Evolutionary conservation across 2,329 filamentous ascomycete genomes (phyloP), one percentile per base, ranked within the genome.

Genomic region (Colletotrichum graminicola): DNA sequence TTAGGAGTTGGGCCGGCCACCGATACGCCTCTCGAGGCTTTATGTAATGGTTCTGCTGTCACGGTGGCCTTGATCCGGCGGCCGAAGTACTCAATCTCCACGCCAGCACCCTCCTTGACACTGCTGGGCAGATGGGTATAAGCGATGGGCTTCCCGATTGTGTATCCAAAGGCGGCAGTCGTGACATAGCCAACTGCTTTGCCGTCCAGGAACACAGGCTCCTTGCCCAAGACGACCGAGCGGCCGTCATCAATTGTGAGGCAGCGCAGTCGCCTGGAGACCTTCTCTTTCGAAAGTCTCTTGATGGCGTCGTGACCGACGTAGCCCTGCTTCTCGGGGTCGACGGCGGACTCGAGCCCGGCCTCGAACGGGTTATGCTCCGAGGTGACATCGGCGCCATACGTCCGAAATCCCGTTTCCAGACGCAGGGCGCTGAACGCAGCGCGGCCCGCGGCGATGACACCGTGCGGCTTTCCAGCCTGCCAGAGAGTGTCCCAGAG

Each of bases 1-100:
- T 55, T 32, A 23, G 5, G 34, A 29, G 49, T 18, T 23, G 61
- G 18, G 6, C 7, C 23, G 0, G 61, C 34, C 18, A 10, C 18
- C 36, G 18, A 6, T 5, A 36, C 67, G 8, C 14, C 47, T 21
- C 23, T 45, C 12, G 23, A 18, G 5, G 43, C 21, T 21, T 62
- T 84, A 68, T 84, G 84, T 54, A 88, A 64, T 11, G 88, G 85
- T 57, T 89, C 88, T 1, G 80, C 73, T 0, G 81, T 79, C 1
- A 91, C 85, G 3, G 87, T 90, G 0, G 89, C 89, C 61, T 75
- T 74, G 63, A 90, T 84, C 14, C 82, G 81, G 68, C 79, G 80
- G 5, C 88, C 88, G 77, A 91, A 91, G 75, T 91, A 91, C 74
- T 90, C 88, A 67, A 91, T 83, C 75, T 90, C 88, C 0, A 91